Evolutionary conservation across 2,329 filamentous ascomycete genomes (phyloP).

Genomic region (Calonectria crousiana): DNA sequence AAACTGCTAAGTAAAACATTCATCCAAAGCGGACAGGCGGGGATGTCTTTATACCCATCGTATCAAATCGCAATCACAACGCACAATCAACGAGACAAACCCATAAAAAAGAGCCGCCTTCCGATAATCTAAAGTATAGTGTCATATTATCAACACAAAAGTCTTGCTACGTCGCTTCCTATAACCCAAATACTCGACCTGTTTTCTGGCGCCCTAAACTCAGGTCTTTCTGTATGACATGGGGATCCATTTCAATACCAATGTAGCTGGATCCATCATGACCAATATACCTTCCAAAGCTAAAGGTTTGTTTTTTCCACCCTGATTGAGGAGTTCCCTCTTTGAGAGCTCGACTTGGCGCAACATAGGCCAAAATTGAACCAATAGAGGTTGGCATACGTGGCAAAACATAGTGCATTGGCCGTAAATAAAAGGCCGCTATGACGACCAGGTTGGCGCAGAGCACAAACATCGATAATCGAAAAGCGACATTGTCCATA

Average conservation of each 20-base stretch:
- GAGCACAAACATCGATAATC: not conserved
- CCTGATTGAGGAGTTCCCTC: not conserved
- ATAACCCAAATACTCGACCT: too few species aligned
- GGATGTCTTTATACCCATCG: too few species aligned
- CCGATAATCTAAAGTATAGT: too few species aligned
- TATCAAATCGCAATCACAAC: too few species aligned
- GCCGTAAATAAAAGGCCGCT: not conserved
- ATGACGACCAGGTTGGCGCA: not conserved
- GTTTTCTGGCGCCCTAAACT: not conserved
- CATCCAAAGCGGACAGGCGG: too few species aligned
- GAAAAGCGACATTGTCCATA: not conserved
- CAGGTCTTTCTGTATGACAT: not conserved
- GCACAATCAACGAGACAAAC: too few species aligned
- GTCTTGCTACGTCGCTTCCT: too few species aligned
- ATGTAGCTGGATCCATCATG: slow-evolving; percentile 1
- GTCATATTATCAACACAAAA: too few species aligned
- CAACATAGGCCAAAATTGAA: slow-evolving; percentile 8
- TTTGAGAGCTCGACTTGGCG: not conserved
- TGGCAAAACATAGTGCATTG: not conserved
- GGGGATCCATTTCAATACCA: slow-evolving; percentile 12
- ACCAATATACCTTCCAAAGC: slow-evolving; percentile 13
- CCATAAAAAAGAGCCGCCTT: too few species aligned
- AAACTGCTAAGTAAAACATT: too few species aligned
- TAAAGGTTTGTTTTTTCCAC: not conserved
- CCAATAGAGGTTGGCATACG: not conserved